Base-by-base conservation (phyloP, 208 protist species). In the Lotmaria passim region DNA sequence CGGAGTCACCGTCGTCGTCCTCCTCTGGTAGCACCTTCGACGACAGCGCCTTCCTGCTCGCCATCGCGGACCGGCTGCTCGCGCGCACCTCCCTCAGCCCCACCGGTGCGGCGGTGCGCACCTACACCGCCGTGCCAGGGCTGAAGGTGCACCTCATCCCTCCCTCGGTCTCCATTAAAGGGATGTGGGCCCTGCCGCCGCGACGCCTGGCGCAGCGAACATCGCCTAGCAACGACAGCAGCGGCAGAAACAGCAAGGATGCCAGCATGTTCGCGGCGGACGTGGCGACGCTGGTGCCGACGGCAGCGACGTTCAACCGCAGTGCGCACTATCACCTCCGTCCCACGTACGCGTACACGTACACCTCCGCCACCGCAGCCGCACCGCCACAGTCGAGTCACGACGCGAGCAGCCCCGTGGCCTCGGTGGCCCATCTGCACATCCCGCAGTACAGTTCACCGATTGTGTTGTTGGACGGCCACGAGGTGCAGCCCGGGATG, bases 111-210 rank as follows among this genome's bases (percentile, higher is more conserved):
- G 48, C 57, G 5, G 58, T 81, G 38, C 61, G 73, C 48, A 33
- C 84, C 43, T 92, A 89, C 74, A 89, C 86, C 21, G 68, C 70
- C 5, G 86, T 89, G 30, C 86, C 83, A 5, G 71, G 72, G 24
- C 65, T 92, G 47, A 81, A 80, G 65, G 86, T 81, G 44, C 66
- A 85, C 66, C 41, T 89, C 12, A 70, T 75, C 24, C 66, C 76
- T 23, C 73, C 81, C 1, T 70, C 71, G 5, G 78, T 89, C 39
- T 69, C 73, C 4, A 23, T 87, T 4, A 71, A 73, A 17, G 86
- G 86, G 3, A 79, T 92, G 82, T 92, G 86, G 86, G 78, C 63
- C 1, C 58, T 91, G 41, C 73, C 86, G 7, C 82, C 86, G n/a
- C 78, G 75, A 3, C 69, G 62, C 1, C 48, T 80, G 30, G 14